Base-by-base conservation (phyloP, 805 yeast genomes). In the Pichia cabralensis region DNA sequence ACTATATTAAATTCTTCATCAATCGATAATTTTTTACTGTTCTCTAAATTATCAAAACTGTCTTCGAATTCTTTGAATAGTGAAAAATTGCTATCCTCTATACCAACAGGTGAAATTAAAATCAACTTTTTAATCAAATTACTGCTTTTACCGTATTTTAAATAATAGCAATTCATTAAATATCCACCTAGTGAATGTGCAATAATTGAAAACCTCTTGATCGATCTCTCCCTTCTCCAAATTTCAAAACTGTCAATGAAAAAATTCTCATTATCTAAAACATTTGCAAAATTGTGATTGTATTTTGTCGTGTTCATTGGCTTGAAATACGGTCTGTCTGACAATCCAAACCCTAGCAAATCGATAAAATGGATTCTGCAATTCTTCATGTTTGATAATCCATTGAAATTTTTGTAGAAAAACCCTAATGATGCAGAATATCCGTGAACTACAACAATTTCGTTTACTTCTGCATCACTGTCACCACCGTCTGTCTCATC, bases 401-500 rank as follows among this genome's bases (percentile, higher is more conserved):
- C 63, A 26, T 68, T 71, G 47, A 82, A 76, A 50, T 83, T 88
- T 38, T 74, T 69, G 51, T 76, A 76, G 48, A 75, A 89, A 34
- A 85, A 75, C 23, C 92, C 89, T 13, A 86, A 69, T 1, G 94
- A 80, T 0, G 97, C 94, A 1, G 94, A 95, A 52, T 84, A 86
- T 0, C 98, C 98, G 56, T 89, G 98, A 2, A 89, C 60, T 40
- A 89, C 55, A 4, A 89, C 85, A 8, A 85, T 57, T 15, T 35
- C 35, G 8, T 20, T 22, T 5, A 22, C 28, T 7, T 30, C 29
- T 9, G 11, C 30, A 6, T 30, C 26, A 22, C 5, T 15, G 11
- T 19, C n/a, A 14, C 16, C 20, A 11, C 19, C 41, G 28, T 34
- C 36, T 1, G 35, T 24, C n/a, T n/a, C n/a, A n/a, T n/a, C n/a